Percentiles rank a stretch among this genome's conserved stretches.
These are phyloP conservation scores for Pisolithus albus DNA, from an alignment of 768 basidiomycete genomes.

Conservation along the genomic window DNA sequence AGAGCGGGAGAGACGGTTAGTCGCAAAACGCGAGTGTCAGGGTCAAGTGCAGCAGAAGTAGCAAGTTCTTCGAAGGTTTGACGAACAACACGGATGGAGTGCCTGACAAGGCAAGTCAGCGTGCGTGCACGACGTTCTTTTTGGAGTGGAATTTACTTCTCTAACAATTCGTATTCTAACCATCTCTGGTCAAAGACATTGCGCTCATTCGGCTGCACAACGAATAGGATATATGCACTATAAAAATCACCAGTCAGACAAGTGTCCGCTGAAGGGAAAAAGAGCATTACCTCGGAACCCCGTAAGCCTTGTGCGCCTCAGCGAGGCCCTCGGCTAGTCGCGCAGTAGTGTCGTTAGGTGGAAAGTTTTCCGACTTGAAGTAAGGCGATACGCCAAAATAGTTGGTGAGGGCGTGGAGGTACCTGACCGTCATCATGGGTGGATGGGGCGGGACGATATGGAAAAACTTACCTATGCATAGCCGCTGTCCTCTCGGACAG, in stretches of 20 bases:
- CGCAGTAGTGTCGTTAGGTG: slow-evolving; percentile 62
- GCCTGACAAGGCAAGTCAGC: slow-evolving; percentile 33
- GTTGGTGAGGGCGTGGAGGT: slow-evolving; percentile 55
- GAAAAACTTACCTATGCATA: slow-evolving; percentile 60
- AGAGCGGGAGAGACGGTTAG: slow-evolving; percentile 18
- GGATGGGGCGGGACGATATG: not conserved
- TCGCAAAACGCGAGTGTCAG: slow-evolving; percentile 36
- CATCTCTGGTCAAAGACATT: slow-evolving; percentile 93
- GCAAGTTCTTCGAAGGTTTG: slow-evolving; percentile 70
- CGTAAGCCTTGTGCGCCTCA: slow-evolving; percentile 72
- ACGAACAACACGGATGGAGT: slow-evolving; percentile 67
- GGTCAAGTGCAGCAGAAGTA: slow-evolving; percentile 47
- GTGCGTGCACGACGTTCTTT: not conserved
- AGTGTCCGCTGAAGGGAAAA: not conserved
- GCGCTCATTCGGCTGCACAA: slow-evolving; percentile 82
- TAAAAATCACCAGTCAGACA: not conserved
- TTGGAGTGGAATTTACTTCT: slow-evolving; percentile 44
- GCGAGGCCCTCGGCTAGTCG: slow-evolving; percentile 73
- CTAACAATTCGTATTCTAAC: slow-evolving; percentile 81
- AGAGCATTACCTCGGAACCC: slow-evolving; percentile 39
- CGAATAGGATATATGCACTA: slow-evolving; percentile 68
- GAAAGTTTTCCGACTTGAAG: slow-evolving; percentile 53
- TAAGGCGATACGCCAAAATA: slow-evolving; percentile 59
- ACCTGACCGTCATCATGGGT: slow-evolving; percentile 35
- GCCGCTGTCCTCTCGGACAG: slow-evolving; percentile 62